These are phyloP conservation scores for Colletotrichum simmondsii DNA, from an alignment of 2,329 filamentous ascomycete genomes.

Conservation along the genomic window DNA sequence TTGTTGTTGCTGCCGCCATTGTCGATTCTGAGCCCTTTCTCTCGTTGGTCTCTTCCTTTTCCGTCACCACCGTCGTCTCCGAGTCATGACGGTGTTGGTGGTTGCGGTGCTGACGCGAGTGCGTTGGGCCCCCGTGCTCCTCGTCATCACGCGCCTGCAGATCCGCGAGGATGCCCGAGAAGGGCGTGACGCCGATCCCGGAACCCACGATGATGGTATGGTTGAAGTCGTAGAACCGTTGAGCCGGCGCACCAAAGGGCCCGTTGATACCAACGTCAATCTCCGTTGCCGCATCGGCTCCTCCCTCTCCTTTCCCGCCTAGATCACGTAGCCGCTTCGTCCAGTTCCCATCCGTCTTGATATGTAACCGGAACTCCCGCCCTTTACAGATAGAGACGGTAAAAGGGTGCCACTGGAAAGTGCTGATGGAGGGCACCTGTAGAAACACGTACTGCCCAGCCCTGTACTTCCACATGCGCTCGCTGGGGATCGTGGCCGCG, in stretches of 20 bases:
- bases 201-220: constrained; percentile 66
- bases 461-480: constrained; percentile 62
- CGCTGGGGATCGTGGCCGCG: constrained; percentile 57
- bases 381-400: constrained; percentile 66
- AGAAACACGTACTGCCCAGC: constrained; percentile 69
- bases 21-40: background rate
- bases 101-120: background rate
- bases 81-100: constrained; percentile 35
- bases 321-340: constrained; percentile 57
- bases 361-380: constrained; percentile 64
- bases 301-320: constrained; percentile 44
- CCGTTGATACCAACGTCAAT: constrained; percentile 66
- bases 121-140: constrained; percentile 42
- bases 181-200: constrained; percentile 68
- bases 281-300: constrained; percentile 32
- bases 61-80: constrained; percentile 23
- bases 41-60: background rate
- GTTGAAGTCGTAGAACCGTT: constrained; percentile 68
- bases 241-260: constrained; percentile 67
- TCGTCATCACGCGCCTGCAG: constrained; percentile 59
- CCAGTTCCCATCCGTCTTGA: constrained; percentile 70
- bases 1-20: background rate
- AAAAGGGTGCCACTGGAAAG: constrained; percentile 70
- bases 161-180: constrained; percentile 66
- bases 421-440: constrained; percentile 62